Base-by-base conservation (phyloP, 2,329 filamentous ascomycete genomes). In the Exophiala spinifera region DNA sequence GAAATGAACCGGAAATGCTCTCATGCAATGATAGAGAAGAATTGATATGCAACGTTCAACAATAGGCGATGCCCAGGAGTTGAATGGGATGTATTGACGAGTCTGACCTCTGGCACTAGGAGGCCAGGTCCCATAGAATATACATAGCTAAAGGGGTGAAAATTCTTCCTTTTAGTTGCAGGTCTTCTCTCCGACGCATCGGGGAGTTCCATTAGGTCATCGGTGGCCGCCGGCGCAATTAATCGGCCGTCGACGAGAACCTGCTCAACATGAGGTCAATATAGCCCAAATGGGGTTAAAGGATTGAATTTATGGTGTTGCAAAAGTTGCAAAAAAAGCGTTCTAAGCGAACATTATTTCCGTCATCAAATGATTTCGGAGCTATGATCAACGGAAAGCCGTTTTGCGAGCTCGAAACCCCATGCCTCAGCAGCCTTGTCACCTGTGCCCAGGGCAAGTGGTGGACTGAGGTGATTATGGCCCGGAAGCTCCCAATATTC, bases 401-500 rank as follows among this genome's bases (percentile, higher is more conserved):
- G 37, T 33, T 21, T 28, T 3, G 21, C 53, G 14, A 55, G 15
- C 23, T 47, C 31, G 17, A 39, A 20, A 4, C 53, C 53, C 53
- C 53, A 55, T 1, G 20, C 42, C 44, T 55, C 53, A 10, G 44
- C 53, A 4, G 33, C 43, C 11, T 21, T 39, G 23, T 46, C 19
- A 4, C 48, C 48, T 23, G 48, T 51, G 15, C 53, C 53, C 19
- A 55, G 28, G 3, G 48, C 39, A 14, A 55, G 17, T 19, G 48
- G 46, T 15, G 53, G 53, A 19, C 53, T 55, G 48, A 55, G 44
- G 14, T 55, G 53, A 39, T 55, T 55, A 31, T 55, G 53, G 31
- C 53, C 53, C 19, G 10, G 23, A 17, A 55, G 28, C 23, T 49
- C 39, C 17, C 15, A 19, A 25, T 45, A 50, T 19, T 49, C 46